Base-by-base conservation (phyloP, 2,329 filamentous ascomycete species). In the Cladobotryum mycophilum region DNA sequence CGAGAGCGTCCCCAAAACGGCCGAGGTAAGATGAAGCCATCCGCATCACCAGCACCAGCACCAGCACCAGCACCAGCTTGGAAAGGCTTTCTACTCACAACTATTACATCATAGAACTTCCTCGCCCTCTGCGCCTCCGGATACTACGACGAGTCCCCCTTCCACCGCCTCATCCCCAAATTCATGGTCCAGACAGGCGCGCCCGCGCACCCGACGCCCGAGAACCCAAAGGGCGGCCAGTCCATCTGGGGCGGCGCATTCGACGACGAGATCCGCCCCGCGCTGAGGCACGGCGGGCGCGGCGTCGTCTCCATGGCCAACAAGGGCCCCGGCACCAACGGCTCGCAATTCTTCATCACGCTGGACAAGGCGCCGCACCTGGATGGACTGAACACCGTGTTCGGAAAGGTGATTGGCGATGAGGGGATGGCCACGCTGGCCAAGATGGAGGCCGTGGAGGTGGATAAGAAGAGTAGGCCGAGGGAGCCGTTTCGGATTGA, bases 1-100 rank as follows among this genome's bases (percentile, higher is more conserved):
- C 74, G 89, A 96, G 68, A 85, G 88, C 60, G 89, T 95, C 33
- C 93, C 93, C 55, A 91, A 92, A 68, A 96, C 93, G 0, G 86
- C 90, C 56, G 88, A 96, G 73, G 86, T 86, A 72, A 50, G n/a
- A n/a, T n/a, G n/a, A n/a, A n/a, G n/a, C n/a, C n/a, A n/a, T n/a
- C n/a, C n/a, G n/a, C n/a, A n/a, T n/a, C 20, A 15, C 15, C 37
- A 38, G 36, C 5, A n/a, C 40, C 15, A 2, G 5, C 40, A n/a
- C n/a, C n/a, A n/a, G n/a, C 20, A 15, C 15, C 37, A 38, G 36
- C 5, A n/a, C 40, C 15, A 2, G 5, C 40, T 14, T 6, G 17
- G 35, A 6, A n/a, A 25, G n/a, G 4, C 3, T 8, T 35, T 5
- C 25, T 25, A 18, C 38, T 38, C 15, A 20, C 15, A 18, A 22